These are phyloP conservation scores for Backusella luteola DNA, from an alignment of 192 early-diverging fungal species.

Conservation along the genomic window DNA sequence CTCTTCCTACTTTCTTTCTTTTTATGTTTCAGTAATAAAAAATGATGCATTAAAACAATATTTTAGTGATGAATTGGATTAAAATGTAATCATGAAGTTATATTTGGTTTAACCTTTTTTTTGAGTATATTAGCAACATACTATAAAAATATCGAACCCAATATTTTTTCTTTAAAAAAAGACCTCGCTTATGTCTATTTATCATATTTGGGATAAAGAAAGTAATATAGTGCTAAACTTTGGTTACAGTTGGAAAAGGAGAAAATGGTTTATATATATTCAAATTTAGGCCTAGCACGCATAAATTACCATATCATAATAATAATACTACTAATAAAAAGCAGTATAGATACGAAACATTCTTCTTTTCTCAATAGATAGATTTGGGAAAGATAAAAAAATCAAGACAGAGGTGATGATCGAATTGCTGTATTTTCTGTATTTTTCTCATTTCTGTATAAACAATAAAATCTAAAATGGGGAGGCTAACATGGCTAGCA, in stretches of 20 bases:
- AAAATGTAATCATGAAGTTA: background rate
- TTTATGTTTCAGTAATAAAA: conserved; percentile 2
- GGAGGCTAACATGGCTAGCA: background rate
- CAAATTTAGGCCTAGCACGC: background rate
- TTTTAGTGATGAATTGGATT: too few relatives aligned
- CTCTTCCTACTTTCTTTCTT: background rate
- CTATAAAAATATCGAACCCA: background rate
- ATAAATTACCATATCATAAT: background rate
- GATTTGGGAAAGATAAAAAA: background rate
- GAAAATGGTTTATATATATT: background rate
- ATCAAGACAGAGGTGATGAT: background rate
- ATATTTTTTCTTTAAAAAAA: background rate
- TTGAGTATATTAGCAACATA: background rate
- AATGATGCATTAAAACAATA: background rate
- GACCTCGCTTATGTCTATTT: background rate
- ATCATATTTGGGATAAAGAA: background rate
- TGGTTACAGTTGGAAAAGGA: background rate
- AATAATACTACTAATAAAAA: background rate
- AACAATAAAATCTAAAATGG: background rate
- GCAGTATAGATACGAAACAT: background rate
- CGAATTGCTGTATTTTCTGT: background rate
- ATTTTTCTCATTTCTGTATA: background rate
- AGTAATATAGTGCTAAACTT: background rate
- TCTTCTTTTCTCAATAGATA: background rate
- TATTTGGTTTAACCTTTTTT: background rate